Percentiles rank a stretch among this genome's conserved stretches.
Evolutionary conservation across 2,329 filamentous ascomycete genomes (phyloP).

Genomic region (Hypoxylon sp.): DNA sequence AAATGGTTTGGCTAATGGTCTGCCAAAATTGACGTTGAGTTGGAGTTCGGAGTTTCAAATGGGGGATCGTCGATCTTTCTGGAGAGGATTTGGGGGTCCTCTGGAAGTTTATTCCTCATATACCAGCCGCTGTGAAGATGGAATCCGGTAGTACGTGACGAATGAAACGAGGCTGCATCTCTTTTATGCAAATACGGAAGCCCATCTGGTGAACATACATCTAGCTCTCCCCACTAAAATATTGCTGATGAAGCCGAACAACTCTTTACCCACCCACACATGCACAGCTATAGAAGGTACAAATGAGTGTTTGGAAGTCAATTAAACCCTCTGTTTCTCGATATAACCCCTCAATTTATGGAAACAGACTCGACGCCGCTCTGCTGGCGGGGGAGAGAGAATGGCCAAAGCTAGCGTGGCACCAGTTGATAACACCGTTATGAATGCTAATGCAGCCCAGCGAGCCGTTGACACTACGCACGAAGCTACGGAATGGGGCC

Average conservation of each 20-base stretch:
- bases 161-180: conserved; percentile 14
- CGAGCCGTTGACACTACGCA: conserved; percentile 15
- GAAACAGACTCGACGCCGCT: conserved; percentile 29
- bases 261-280: conserved; percentile 17
- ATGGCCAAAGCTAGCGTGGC: conserved; percentile 32
- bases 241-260: conserved; percentile 7
- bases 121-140: conserved; percentile 12
- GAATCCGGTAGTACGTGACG: background rate
- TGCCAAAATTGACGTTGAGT: conserved; percentile 20
- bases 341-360: conserved; percentile 39
- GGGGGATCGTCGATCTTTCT: conserved; percentile 29
- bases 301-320: conserved; percentile 14
- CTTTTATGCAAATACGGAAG: conserved; percentile 14
- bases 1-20: conserved; percentile 1
- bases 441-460: conserved; percentile 34
- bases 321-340: conserved; percentile 14
- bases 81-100: conserved; percentile 23
- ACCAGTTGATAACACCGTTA: conserved; percentile 32
- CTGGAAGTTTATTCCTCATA: conserved; percentile 22
- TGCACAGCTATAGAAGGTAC: conserved; percentile 9
- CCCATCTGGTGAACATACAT: background rate
- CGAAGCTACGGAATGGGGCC: conserved; percentile 35
- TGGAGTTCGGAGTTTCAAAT: conserved; percentile 14
- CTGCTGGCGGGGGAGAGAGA: conserved; percentile 25
- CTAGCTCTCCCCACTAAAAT: conserved; percentile 6